A percentile compares a stretch with the other conserved stretches of the same genome.
phyloP scores from a whole-genome alignment of 305 asterid genomes.

The Fraxinus dipetala region DNA sequence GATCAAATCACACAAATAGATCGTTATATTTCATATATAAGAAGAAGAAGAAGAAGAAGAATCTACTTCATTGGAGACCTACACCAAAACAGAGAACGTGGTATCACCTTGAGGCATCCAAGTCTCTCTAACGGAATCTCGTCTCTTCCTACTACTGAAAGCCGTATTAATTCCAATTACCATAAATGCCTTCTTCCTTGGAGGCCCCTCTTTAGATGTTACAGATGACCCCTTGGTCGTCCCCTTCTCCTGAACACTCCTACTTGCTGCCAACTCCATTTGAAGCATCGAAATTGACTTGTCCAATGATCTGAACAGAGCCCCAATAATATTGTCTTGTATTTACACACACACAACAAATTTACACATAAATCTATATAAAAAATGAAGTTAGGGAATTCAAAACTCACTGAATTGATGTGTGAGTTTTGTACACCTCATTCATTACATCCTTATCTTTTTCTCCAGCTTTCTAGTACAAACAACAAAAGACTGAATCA shows the following conservation, averaged over 20 bases:
- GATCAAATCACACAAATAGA: conserved; percentile 8
- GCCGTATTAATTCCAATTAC: conserved; percentile 45
- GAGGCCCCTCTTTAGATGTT: conserved; percentile 26
- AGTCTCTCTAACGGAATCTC: conserved; percentile 46
- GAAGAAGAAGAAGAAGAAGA: neutral
- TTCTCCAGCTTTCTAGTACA: conserved; percentile 36
- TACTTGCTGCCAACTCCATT: conserved; percentile 46
- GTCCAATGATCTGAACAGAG: conserved; percentile 40
- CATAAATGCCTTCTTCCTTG: conserved; percentile 37
- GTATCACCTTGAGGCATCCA: conserved; percentile 53
- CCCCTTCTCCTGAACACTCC: conserved; percentile 34
- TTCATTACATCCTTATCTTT: conserved; percentile 43
- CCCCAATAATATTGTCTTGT: neutral
- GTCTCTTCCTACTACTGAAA: conserved; percentile 49
- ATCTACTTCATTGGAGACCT: neutral
- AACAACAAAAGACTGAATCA: conserved; percentile 8
- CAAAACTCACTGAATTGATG: conserved; percentile 45
- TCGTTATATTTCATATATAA: neutral
- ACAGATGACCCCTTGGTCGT: conserved; percentile 29
- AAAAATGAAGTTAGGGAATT: neutral
- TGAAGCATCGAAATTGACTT: conserved; percentile 50
- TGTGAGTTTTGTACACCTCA: conserved; percentile 47
- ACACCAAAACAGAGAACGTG: neutral
- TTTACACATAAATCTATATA: neutral
- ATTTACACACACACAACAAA: neutral